phyloP scores from a whole-genome alignment of 768 basidiomycete species.

The Termitomyces sp. region DNA sequence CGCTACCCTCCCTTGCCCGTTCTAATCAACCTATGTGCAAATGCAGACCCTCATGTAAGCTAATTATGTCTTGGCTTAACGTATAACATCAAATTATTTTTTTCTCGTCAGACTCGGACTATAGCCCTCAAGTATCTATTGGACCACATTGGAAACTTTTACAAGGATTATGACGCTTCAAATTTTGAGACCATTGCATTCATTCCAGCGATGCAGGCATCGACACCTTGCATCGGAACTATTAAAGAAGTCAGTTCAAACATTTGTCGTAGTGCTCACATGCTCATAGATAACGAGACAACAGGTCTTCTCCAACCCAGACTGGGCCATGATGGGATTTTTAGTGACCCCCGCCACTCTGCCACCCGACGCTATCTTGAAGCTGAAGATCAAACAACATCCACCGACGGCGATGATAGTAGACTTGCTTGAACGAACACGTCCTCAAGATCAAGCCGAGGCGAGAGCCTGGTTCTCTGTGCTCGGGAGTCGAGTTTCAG shows the following conservation, averaged over 20 bases:
- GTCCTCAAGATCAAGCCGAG: slow-evolving; percentile 46
- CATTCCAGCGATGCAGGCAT: slow-evolving; percentile 65
- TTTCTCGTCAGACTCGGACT: slow-evolving; percentile 32
- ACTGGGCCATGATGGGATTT: slow-evolving; percentile 78
- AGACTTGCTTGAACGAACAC: slow-evolving; percentile 49
- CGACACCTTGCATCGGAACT: slow-evolving; percentile 50
- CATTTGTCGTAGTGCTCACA: background rate
- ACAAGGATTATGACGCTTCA: slow-evolving; percentile 52
- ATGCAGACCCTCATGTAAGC: slow-evolving; percentile 35
- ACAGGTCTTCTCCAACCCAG: slow-evolving; percentile 65
- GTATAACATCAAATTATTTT: background rate
- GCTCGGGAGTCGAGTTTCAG: slow-evolving; percentile 56
- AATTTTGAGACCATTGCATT: slow-evolving; percentile 60
- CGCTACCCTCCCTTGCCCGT: slow-evolving; percentile 63
- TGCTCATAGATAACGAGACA: background rate
- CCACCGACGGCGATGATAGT: slow-evolving; percentile 64
- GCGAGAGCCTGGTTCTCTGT: slow-evolving; percentile 67
- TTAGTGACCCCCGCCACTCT: slow-evolving; percentile 52
- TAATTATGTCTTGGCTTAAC: background rate
- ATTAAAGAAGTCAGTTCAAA: slow-evolving; percentile 52
- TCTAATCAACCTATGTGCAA: slow-evolving; percentile 66
- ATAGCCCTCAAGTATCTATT: slow-evolving; percentile 79
- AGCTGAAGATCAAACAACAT: slow-evolving; percentile 65
- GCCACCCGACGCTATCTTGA: slow-evolving; percentile 46
- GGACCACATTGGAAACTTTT: slow-evolving; percentile 62